Base-by-base conservation (phyloP, 1,284 basidiomycete genomes). In the Gymnopus androsaceus region DNA sequence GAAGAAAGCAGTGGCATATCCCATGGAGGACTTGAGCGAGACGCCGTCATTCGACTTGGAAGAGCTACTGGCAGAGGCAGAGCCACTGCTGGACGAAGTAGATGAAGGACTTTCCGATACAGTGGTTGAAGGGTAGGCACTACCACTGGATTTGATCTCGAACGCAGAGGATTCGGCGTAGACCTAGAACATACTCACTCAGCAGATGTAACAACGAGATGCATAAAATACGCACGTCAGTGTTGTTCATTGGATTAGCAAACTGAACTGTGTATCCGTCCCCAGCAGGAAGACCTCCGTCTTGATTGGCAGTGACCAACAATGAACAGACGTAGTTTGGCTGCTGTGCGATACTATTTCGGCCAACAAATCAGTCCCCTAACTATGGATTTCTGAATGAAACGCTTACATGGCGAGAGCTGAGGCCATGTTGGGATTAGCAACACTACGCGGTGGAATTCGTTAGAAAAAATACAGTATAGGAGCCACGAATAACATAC, bases 81-180 rank as follows among this genome's bases (percentile, higher is more conserved):
- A 28, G 58, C 55, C 41, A 44, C 63, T 36, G 54, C 65, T 50
- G 2, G 69, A 63, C 23, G 72, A 68, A 19, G 76, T 70, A 15
- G 76, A 68, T 19, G 76, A 66, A 3, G 75, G 60, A 14, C 78
- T 64, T 19, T 60, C 38, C 11, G 66, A 46, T 2, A 66, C 59
- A n/a, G 63, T 51, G 41, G 48, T 36, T 3, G 45, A 33, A 17
- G 89, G 87, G 70, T 88, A 92, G 7, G 76, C 9, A 12, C 89
- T 77, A 50, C 83, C 83, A 38, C 74, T 62, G 12, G 85, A 64
- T 67, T 87, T 87, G 72, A 92, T 81, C 67, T 87, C 83, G 70
- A 92, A 92, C 9, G 72, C 64, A 54, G 80, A 61, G 28, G 87
- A 88, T 41, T 70, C 66, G 21, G 84, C 83, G 64, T 80, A 89